Evolutionary conservation across 345 rosid species (phyloP).

Genomic region (Physaria fendleri): DNA sequence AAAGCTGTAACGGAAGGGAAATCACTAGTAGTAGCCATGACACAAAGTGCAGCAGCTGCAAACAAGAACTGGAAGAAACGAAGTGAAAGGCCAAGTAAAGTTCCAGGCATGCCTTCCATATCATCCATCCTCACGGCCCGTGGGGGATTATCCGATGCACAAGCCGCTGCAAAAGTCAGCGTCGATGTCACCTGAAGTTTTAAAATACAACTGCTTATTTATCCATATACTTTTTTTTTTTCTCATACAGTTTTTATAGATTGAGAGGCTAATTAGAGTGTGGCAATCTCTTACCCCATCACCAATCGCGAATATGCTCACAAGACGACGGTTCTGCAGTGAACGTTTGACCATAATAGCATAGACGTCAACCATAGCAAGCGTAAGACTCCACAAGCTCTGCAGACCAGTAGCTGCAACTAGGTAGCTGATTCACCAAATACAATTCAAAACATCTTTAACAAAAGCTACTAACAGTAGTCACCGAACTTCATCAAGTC

Average conservation of each 20-base stretch:
- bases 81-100: conserved; percentile 57
- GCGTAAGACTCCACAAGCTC: conserved; percentile 68
- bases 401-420: conserved; percentile 73
- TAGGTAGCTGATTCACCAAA: conserved; percentile 50
- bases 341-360: conserved; percentile 69
- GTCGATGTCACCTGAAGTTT: conserved; percentile 59
- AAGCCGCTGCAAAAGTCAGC: conserved; percentile 69
- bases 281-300: conserved; percentile 60
- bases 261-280: not conserved
- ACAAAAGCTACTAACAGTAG: not conserved
- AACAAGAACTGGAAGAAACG: conserved; percentile 57
- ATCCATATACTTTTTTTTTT: not conserved
- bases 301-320: conserved; percentile 58
- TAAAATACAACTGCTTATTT: not conserved
- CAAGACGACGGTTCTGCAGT: conserved; percentile 40
- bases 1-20: conserved; percentile 74
- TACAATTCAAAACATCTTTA: conserved; percentile 6
- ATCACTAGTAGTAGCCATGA: conserved; percentile 70
- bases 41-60: conserved; percentile 47
- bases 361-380: conserved; percentile 56
- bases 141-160: conserved; percentile 56
- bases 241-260: not conserved
- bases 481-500: not conserved
- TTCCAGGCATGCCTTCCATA: conserved; percentile 84
- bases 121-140: conserved; percentile 72